Percentiles rank a stretch among this genome's conserved stretches.
Conservation (phyloP, 768 basidiomycete genomes). For the Aureoboletus auriporus region DNA sequence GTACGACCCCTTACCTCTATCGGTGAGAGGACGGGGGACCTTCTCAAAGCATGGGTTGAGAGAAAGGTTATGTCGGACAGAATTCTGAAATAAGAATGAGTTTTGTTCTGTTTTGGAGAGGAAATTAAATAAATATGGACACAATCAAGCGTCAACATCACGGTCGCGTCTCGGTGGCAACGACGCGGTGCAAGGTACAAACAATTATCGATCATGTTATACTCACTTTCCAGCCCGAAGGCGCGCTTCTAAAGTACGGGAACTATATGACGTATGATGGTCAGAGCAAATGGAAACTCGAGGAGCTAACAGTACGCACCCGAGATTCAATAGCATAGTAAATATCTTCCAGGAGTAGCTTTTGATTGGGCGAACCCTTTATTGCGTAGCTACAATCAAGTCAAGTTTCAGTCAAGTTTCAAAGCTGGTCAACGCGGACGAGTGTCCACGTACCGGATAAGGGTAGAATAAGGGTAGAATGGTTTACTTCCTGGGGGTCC, state of each 20-base stretch:
- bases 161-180: constrained; percentile 40
- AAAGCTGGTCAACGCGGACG: not conserved
- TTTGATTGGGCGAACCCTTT: constrained; percentile 87
- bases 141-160: constrained; percentile 63
- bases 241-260: constrained; percentile 83
- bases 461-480: constrained; percentile 87
- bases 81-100: constrained; percentile 54
- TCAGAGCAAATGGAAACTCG: constrained; percentile 5
- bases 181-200: constrained; percentile 2
- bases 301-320: constrained; percentile 41
- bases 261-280: constrained; percentile 45
- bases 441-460: constrained; percentile 65
- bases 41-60: constrained; percentile 91
- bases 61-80: constrained; percentile 86
- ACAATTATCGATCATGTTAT: not conserved
- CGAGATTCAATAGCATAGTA: constrained; percentile 90
- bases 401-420: constrained; percentile 6
- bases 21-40: constrained; percentile 85
- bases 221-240: constrained; percentile 89
- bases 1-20: constrained; percentile 87
- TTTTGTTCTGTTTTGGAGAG: constrained; percentile 26
- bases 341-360: constrained; percentile 81
- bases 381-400: constrained; percentile 67
- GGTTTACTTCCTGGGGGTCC: constrained; percentile 88
- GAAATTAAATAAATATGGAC: constrained; percentile 52